Percentiles rank a stretch among this genome's conserved stretches.
Evolutionary conservation across 148 eudicot genomes (phyloP).

Genomic region (Chenopodium suecicum): DNA sequence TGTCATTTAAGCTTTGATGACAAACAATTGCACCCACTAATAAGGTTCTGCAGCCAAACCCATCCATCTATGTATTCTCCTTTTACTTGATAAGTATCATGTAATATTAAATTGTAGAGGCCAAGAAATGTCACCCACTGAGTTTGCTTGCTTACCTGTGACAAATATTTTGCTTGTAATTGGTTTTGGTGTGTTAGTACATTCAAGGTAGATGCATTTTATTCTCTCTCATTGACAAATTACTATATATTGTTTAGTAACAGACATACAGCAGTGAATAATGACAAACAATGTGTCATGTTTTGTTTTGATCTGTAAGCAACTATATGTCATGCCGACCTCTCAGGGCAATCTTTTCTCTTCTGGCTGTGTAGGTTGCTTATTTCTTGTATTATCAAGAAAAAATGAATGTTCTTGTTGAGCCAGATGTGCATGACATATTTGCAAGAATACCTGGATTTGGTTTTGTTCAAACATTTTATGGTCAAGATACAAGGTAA

Average conservation of each 20-base stretch:
- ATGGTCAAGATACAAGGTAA: conserved; percentile 95
- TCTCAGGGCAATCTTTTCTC: background rate
- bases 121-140: background rate
- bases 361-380: conserved; percentile 61
- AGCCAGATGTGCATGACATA: conserved; percentile 93
- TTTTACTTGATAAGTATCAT: background rate
- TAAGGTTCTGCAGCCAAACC: background rate
- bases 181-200: background rate
- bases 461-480: conserved; percentile 97
- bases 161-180: background rate
- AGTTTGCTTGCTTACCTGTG: background rate
- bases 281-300: background rate
- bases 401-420: conserved; percentile 94
- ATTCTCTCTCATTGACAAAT: conserved; percentile 1
- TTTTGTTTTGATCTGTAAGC: conserved; percentile 5
- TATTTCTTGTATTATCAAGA: conserved; percentile 83
- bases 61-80: background rate
- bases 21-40: background rate
- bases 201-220: background rate
- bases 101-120: background rate
- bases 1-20: conserved; percentile 6
- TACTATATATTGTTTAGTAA: background rate
- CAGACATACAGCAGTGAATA: background rate
- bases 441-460: conserved; percentile 97
- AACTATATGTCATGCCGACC: conserved; percentile 11